These are phyloP conservation scores for Cryptococcus maquisensis DNA, from an alignment of 1,284 basidiomycete species.

Conservation along the genomic window DNA sequence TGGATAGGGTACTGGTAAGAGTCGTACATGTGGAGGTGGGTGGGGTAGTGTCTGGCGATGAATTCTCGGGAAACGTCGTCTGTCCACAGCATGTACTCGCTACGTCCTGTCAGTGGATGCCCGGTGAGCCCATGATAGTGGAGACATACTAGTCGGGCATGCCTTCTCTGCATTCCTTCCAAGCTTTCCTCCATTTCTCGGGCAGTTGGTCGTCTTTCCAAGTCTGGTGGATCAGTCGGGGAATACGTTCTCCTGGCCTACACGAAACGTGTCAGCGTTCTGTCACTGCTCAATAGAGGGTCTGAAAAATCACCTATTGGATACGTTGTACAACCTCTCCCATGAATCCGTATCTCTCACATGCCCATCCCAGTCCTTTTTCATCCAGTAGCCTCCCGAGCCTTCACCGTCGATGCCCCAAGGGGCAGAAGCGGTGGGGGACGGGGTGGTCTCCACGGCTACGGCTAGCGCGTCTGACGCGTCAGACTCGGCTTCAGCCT, in stretches of 20 bases:
- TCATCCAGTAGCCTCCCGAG: slow-evolving; percentile 46
- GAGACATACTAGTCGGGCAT: slow-evolving; percentile 88
- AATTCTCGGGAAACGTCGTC: slow-evolving; percentile 86
- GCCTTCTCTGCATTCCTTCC: slow-evolving; percentile 74
- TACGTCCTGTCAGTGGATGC: slow-evolving; percentile 1
- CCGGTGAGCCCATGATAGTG: neutral
- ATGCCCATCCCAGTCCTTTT: slow-evolving; percentile 41
- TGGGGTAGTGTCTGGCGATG: slow-evolving; percentile 79
- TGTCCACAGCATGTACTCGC: slow-evolving; percentile 94
- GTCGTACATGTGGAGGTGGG: slow-evolving; percentile 91
- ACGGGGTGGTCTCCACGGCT: neutral
- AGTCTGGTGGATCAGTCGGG: slow-evolving; percentile 94
- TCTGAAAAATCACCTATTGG: slow-evolving; percentile 27
- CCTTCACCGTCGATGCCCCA: slow-evolving; percentile 46
- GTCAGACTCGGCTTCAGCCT: neutral
- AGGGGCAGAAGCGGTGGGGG: slow-evolving; percentile 1
- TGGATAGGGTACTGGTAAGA: slow-evolving; percentile 91
- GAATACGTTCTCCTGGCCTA: slow-evolving; percentile 63
- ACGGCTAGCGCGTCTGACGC: neutral
- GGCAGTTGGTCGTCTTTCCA: slow-evolving; percentile 93
- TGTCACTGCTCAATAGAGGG: neutral
- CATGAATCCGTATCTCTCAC: slow-evolving; percentile 36
- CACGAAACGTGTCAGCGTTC: slow-evolving; percentile 1
- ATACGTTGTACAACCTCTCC: slow-evolving; percentile 42
- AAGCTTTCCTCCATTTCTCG: slow-evolving; percentile 71